Base-by-base conservation (phyloP, 805 yeast species). In the Kodamaea jinghongensis region DNA sequence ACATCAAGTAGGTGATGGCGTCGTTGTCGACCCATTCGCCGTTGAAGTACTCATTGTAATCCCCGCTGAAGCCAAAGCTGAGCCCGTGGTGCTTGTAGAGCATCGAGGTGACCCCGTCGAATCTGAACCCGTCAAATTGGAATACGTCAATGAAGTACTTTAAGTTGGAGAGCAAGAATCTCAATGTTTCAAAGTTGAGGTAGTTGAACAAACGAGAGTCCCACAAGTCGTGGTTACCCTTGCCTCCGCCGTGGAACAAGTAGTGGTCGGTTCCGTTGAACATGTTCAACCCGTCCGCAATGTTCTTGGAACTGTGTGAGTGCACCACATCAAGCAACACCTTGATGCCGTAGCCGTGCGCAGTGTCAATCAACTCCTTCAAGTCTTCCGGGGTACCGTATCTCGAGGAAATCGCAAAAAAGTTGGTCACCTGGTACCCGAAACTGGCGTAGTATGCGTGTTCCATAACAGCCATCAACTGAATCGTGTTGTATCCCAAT, bases 391-490 rank as follows among this genome's bases (percentile, higher is more conserved):
- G 98, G 0, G 96, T 79, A 20, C 99, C 99, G 53, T 73, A 93
- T 47, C 99, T 75, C 6, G 97, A 90, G 38, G 93, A 81, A 16
- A 77, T 73, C 2, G 98, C 97, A 60, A 86, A 91, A 59, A 91
- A 93, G 44, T 83, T 86, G 15, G 98, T 90, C 17, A 91, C 81
- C 62, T 91, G 99, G 60, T 91, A 91, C n/a, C 99, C 99, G 60
- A 91, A 91, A 2, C 96, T 87, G 1, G 97, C 99, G 60, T 91
- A 91, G 60, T 91, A 91, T 1, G 99, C 98, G 60, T 91, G 99
- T 63, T 91, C 99, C 99, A 91, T 91, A 31, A 91, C 76, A 0
- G 99, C 97, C 99, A 91, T 91, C 56, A 91, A 72, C 65, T 91
- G 99, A 52, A 91, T 84, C 4, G 96, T 81, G 61, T 93, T 88